Evolutionary conservation across 148 eudicot genomes (phyloP), one percentile per base, ranked within the genome.

Genomic region (Persicaria maculosa): DNA sequence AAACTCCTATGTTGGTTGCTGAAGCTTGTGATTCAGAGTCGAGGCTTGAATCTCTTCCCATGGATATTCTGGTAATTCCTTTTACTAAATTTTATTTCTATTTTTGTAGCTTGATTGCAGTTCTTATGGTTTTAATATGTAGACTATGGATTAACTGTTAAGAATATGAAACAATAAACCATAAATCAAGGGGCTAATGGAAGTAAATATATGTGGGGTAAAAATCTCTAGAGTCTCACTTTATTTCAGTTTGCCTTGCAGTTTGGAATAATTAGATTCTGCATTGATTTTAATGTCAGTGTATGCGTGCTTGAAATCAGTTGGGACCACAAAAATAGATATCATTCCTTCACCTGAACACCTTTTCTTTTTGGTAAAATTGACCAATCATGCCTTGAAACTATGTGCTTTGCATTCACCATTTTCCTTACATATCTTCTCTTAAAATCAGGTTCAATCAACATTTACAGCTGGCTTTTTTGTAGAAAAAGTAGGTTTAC

Each of bases 1-100:
- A 78, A 81, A 95, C 96, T 59, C 97, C 96, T 43, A 46, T 46
- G 31, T 17, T 71, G 73, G 72, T 68, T 20, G 83, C 80, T 61
- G 84, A 76, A 68, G 86, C 72, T 7, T 77, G 50, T 40, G 77
- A 84, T 7, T 92, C 78, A 36, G 93, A 92, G 70, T 92, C 97
- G 6, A 88, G 91, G 86, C 92, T 95, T 1, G 99, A 95, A 83
- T 81, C 91, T 61, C 96, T 95, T 61, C 99, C 99, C 2, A 83
- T 83, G 81, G 99, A 95, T 81, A 75, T 92, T 17, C 83, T 95
- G 99, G 99, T 95, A 95, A 65, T 62, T 25, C 15, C 67, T 61
- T 61, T 9, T 1, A 58, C 64, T 7, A 22, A 61, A 25, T 71
- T 22, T 55, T 9, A 15, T 44, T 44, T 69, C 22, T 5, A 47